A percentile compares a stretch with the other conserved stretches of the same genome.
These are phyloP conservation scores for Esteya vermicola DNA, from an alignment of 2,329 filamentous ascomycete species.

Conservation along the genomic window DNA sequence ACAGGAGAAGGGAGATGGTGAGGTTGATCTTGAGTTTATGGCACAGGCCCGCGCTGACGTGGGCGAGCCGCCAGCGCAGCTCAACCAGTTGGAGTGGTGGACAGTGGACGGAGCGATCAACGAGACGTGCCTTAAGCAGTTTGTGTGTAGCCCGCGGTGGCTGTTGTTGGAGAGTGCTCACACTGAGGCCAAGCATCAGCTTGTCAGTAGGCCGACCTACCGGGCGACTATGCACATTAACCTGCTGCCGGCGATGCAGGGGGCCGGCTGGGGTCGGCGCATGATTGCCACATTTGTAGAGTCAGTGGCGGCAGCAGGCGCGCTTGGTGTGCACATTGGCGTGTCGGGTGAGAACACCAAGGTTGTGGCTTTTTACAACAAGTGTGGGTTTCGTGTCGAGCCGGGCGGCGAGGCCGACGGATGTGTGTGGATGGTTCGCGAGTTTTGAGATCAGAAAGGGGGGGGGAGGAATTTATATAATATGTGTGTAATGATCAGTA, in stretches of 20 bases:
- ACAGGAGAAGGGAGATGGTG: no score
- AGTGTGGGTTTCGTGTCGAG: slow-evolving; percentile 26
- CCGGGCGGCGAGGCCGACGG: slow-evolving; percentile 19
- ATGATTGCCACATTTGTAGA: slow-evolving; percentile 26
- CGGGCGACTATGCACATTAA: slow-evolving; percentile 36
- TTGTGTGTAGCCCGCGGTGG: slow-evolving; percentile 25
- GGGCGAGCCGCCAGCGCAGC: slow-evolving; percentile 12
- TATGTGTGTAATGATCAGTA: no score
- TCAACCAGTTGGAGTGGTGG: slow-evolving; percentile 19
- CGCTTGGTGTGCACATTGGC: slow-evolving; percentile 26
- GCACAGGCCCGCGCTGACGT: slow-evolving; percentile 12
- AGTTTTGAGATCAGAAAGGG: slow-evolving; percentile 13
- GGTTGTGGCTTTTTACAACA: slow-evolving; percentile 34
- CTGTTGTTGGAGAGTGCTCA: slow-evolving; percentile 20
- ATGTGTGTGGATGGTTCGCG: slow-evolving; percentile 27
- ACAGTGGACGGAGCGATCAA: slow-evolving; percentile 14
- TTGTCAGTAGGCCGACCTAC: slow-evolving; percentile 16
- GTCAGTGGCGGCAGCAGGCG: slow-evolving; percentile 16
- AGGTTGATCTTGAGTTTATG: background rate
- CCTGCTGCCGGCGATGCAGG: slow-evolving; percentile 26
- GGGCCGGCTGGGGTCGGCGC: slow-evolving; percentile 28
- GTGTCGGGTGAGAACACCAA: slow-evolving; percentile 30
- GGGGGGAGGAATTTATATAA: no score
- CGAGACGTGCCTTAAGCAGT: slow-evolving; percentile 23
- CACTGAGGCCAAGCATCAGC: slow-evolving; percentile 18